Percentiles rank a stretch among this genome's conserved stretches.
Conservation (phyloP, 139 green algal species). For the Microglena sp. region DNA sequence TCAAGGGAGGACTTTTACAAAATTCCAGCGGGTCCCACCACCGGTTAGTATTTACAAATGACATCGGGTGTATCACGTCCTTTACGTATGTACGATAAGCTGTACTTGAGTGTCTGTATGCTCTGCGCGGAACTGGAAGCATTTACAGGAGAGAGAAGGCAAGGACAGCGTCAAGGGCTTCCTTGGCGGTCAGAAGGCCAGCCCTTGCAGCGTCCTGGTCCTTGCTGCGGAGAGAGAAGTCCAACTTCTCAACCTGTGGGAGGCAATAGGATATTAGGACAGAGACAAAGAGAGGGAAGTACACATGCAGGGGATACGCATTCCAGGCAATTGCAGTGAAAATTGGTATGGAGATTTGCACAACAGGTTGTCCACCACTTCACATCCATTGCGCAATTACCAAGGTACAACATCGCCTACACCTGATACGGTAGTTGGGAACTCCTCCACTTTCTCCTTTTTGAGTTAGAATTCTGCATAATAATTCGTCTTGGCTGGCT, state of each 20-base stretch:
- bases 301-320: neutral
- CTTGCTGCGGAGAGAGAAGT: slow-evolving; percentile 81
- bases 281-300: neutral
- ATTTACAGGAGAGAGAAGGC: slow-evolving; percentile 36
- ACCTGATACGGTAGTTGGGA: neutral
- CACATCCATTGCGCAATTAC: neutral
- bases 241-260: slow-evolving; percentile 62
- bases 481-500: too few species aligned
- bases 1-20: too few species aligned
- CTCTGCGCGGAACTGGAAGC: neutral
- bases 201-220: slow-evolving; percentile 46
- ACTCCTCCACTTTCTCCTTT: neutral
- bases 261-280: neutral
- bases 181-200: slow-evolving; percentile 41
- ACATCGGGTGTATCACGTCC: too few species aligned
- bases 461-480: too few species aligned
- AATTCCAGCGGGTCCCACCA: too few species aligned
- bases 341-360: neutral
- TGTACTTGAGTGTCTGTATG: too few species aligned
- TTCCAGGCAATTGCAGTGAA: neutral
- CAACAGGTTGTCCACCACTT: neutral
- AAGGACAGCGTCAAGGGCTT: slow-evolving; percentile 50
- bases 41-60: too few species aligned
- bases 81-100: too few species aligned
- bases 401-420: neutral